Evolutionary conservation across 2,329 filamentous ascomycete species (phyloP), one percentile per base, ranked within the genome.

Genomic region (Epichloe sylvatica): DNA sequence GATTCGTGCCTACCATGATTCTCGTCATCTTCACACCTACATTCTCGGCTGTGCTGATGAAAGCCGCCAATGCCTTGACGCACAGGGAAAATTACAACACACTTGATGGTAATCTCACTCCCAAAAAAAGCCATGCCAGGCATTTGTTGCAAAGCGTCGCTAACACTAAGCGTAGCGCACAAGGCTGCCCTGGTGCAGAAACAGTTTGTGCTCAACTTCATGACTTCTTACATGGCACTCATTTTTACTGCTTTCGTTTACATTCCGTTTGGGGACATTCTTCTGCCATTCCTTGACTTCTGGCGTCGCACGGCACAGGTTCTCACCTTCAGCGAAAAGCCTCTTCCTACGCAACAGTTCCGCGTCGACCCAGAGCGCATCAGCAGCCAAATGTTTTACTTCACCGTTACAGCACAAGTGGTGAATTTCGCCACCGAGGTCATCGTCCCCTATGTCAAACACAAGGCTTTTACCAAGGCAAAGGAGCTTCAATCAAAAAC

Each of bases 171-270:
- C 45, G 9, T 55, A 81, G 83, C 82, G 13, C 85, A 95, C 59
- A 81, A 94, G 52, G 80, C 85, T 19, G 85, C 90, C 2, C 78
- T 95, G 62, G 87, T 92, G 0, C 82, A 86, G 51, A 98, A 98
- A 71, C 84, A 94, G 35, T 97, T 98, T 60, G 81, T 97, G 13
- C 78, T 97, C 60, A 94, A 96, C 70, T 95, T 96, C 67, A 91
- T 97, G 67, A 94, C 89, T 5, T 94, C 90, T 0, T 97, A 96
- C 64, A 80, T 94, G 47, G 86, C 88, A 1, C 83, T 94, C n/a
- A 83, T 94, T 61, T 76, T 97, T 17, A 96, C 90, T 0, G 87
- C 90, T 0, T 97, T 96, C 58, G 81, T 96, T 54, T 97, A 96
- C 60, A 86, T 95, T 19, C 91, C 91, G 0, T 97, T 97, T 59